Conservation (phyloP, 2,329 filamentous ascomycete genomes). For the Venturia pyrina region DNA sequence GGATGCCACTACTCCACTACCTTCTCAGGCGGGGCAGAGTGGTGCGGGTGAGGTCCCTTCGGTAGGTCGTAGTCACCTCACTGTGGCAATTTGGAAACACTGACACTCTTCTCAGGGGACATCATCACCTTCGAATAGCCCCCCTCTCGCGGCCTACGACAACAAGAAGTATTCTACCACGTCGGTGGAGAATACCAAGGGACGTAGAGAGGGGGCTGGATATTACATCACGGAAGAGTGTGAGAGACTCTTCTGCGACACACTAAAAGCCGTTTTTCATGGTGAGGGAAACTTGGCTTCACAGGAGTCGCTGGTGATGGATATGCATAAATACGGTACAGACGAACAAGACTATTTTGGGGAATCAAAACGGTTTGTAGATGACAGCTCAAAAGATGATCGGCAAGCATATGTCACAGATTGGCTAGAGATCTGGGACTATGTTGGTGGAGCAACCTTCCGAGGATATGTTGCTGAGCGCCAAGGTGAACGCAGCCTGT, state of each 20-base stretch:
- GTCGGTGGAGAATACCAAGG: slow-evolving; percentile 22
- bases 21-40: slow-evolving; percentile 54
- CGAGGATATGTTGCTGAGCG: slow-evolving; percentile 72
- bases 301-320: slow-evolving; percentile 79
- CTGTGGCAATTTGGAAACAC: neutral
- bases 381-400: slow-evolving; percentile 1
- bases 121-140: slow-evolving; percentile 77
- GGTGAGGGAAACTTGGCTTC: slow-evolving; percentile 77
- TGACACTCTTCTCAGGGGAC: slow-evolving; percentile 49
- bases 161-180: slow-evolving; percentile 45
- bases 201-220: slow-evolving; percentile 69
- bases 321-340: slow-evolving; percentile 43
- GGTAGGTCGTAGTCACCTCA: slow-evolving; percentile 19
- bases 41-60: slow-evolving; percentile 37
- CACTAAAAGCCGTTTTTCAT: slow-evolving; percentile 86
- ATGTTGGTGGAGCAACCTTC: slow-evolving; percentile 73
- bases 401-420: slow-evolving; percentile 36
- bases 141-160: slow-evolving; percentile 70
- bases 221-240: slow-evolving; percentile 97
- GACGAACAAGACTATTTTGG: slow-evolving; percentile 3
- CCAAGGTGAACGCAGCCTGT: slow-evolving; percentile 62
- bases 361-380: neutral
- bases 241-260: slow-evolving; percentile 99
- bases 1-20: slow-evolving; percentile 96
- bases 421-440: slow-evolving; percentile 78